Evolutionary conservation across 768 basidiomycete species (phyloP), one percentile per base, ranked within the genome.

Genomic region (Kwoniella dejecticola): DNA sequence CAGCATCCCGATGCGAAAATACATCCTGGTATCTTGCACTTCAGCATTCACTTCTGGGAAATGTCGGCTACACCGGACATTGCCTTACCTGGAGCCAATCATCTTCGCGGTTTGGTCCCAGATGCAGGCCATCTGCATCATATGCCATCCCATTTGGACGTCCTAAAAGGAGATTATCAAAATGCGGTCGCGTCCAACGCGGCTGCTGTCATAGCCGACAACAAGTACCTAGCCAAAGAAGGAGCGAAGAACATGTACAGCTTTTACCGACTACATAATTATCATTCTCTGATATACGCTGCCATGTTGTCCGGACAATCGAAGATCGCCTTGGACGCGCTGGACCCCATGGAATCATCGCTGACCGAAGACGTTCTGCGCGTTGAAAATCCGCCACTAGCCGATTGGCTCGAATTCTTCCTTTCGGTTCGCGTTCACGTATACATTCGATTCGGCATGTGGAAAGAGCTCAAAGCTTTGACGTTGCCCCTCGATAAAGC

Each of bases 81-180:
- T 15, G 72, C 72, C 24, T 27, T 74, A 3, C 55, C 61, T 3
- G 53, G 64, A 3, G 70, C 62, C 7, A 60, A 74, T 46, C 27
- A 30, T 4, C 49, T 74, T 21, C 30, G 33, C 5, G 52, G 60
- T 3, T 56, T 74, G 6, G 33, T 69, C 17, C 72, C 72, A 36
- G 72, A 74, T 50, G 63, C 33, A 4, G 70, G 61, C 11, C 70
- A 75, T 45, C 59, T 68, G 17, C 64, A 70, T n/a, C 73, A 75
- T 53, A 75, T 75, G 73, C 73, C 73, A 0, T 58, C 56, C 17
- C 73, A 75, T 54, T 53, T 75, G 58, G 63, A 75, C 49, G 26
- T 75, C 8, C 62, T 75, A 3, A 60, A 68, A 13, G 73, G 73
- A 7, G 73, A 75, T 47, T 75, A 72, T 56, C 68, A 63, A 26